Percentiles rank a stretch among this genome's conserved stretches.
Conservation (phyloP, 441 rosid genomes). For the Populus tomentosa region DNA sequence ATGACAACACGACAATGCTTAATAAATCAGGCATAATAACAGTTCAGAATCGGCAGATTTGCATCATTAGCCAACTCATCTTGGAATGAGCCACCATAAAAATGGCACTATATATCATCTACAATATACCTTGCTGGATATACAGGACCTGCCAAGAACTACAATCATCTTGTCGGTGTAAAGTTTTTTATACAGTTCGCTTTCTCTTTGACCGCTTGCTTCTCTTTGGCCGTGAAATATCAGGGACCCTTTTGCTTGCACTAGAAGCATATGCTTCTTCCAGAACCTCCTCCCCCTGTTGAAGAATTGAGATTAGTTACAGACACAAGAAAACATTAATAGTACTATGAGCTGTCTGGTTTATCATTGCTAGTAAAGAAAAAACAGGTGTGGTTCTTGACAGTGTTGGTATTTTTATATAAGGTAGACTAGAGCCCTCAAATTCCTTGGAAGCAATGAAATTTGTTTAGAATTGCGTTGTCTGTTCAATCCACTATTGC, state of each 20-base stretch:
- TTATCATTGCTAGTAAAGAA: neutral
- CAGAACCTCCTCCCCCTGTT: constrained; percentile 59
- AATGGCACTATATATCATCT: constrained; percentile 33
- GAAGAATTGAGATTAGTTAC: constrained; percentile 13
- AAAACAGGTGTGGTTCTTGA: neutral
- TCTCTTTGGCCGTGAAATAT: constrained; percentile 58
- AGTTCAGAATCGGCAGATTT: constrained; percentile 10
- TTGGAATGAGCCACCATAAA: constrained; percentile 33
- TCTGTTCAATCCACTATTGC: neutral
- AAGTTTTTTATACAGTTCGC: constrained; percentile 55
- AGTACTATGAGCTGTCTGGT: neutral
- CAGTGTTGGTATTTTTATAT: neutral
- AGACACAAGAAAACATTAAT: neutral
- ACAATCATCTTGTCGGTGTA: constrained; percentile 21
- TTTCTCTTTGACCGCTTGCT: constrained; percentile 89
- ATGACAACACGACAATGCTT: constrained; percentile 5
- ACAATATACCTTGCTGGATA: constrained; percentile 30
- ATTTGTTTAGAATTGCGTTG: neutral
- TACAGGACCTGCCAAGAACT: constrained; percentile 39
- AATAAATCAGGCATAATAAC: neutral
- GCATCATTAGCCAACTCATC: constrained; percentile 21
- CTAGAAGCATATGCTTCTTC: constrained; percentile 67
- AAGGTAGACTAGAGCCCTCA: neutral
- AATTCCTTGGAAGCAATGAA: neutral
- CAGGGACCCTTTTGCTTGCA: constrained; percentile 52